Evolutionary conservation across 1,139 yeast species (phyloP).

Genomic region (Nakaseomyces sp.): DNA sequence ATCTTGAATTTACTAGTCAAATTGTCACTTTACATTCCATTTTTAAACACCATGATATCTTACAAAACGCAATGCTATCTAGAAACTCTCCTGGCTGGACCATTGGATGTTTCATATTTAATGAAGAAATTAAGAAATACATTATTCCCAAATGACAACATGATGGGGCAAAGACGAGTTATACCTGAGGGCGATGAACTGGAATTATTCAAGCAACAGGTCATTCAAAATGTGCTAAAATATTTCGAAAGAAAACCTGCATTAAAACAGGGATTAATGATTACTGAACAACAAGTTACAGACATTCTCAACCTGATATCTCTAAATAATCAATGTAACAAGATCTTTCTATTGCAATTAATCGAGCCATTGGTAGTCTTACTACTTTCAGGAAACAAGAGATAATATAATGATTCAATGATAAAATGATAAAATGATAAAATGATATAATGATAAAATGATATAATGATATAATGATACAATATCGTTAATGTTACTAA

Average conservation of each 20-base stretch:
- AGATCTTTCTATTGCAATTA: neutral
- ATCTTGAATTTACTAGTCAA: conserved; percentile 5
- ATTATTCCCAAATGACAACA: conserved; percentile 27
- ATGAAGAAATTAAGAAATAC: conserved; percentile 12
- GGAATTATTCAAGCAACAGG: neutral
- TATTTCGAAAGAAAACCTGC: neutral
- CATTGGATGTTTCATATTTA: neutral
- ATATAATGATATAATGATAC: too few species aligned
- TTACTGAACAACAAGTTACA: neutral
- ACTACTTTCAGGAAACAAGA: neutral
- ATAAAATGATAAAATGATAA: too few species aligned
- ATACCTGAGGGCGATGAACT: conserved; percentile 20
- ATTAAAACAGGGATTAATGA: neutral
- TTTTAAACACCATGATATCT: neutral
- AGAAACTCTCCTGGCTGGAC: neutral
- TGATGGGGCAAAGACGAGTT: conserved; percentile 21
- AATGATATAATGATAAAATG: neutral
- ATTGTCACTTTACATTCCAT: conserved; percentile 6
- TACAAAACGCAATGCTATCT: neutral
- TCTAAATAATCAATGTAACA: neutral
- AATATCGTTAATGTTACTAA: too few species aligned
- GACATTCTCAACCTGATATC: neutral
- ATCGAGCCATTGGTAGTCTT: neutral
- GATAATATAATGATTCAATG: neutral
- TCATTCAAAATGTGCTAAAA: neutral